Percentiles rank a stretch among this genome's conserved stretches.
Evolutionary conservation across 306 rosid genomes (phyloP).

Genomic region (Abrus pulchellus): DNA sequence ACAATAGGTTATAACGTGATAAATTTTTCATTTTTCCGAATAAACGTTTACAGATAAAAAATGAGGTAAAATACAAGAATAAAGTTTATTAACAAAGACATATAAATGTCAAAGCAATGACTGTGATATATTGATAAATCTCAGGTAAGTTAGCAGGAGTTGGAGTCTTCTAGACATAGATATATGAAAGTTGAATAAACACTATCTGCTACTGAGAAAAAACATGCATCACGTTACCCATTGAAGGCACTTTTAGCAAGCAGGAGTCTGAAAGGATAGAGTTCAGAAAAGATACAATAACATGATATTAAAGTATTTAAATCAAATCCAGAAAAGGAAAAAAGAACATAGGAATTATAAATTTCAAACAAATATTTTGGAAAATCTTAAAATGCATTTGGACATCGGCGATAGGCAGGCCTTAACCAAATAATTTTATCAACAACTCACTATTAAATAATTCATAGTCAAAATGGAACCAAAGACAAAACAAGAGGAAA

Average conservation of each 20-base stretch:
- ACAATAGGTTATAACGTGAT: conserved; percentile 8
- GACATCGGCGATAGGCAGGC: conserved; percentile 46
- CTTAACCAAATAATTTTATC: conserved; percentile 59
- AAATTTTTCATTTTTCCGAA: conserved; percentile 2
- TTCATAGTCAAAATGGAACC: conserved; percentile 54
- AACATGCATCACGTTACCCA: conserved; percentile 31
- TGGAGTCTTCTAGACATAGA: conserved; percentile 1
- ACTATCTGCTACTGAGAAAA: conserved; percentile 19
- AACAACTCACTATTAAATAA: conserved; percentile 58
- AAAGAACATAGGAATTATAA: conserved; percentile 50
- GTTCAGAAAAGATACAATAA: conserved; percentile 46
- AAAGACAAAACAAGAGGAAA: conserved; percentile 41
- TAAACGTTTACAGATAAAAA: conserved; percentile 19
- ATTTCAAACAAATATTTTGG: conserved; percentile 57
- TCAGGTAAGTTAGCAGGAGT: background rate
- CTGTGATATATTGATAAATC: background rate
- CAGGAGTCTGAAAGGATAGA: conserved; percentile 18
- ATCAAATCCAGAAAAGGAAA: conserved; percentile 27
- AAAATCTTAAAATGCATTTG: conserved; percentile 49
- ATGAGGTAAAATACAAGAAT: background rate
- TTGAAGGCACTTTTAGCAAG: conserved; percentile 26
- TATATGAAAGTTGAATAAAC: background rate
- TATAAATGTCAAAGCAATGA: conserved; percentile 30
- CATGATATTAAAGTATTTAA: conserved; percentile 37
- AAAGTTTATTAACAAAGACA: conserved; percentile 11